Evolutionary conservation across 2,329 filamentous ascomycete species (phyloP), one percentile per base, ranked within the genome.

Genomic region (Simplicillium sp.): DNA sequence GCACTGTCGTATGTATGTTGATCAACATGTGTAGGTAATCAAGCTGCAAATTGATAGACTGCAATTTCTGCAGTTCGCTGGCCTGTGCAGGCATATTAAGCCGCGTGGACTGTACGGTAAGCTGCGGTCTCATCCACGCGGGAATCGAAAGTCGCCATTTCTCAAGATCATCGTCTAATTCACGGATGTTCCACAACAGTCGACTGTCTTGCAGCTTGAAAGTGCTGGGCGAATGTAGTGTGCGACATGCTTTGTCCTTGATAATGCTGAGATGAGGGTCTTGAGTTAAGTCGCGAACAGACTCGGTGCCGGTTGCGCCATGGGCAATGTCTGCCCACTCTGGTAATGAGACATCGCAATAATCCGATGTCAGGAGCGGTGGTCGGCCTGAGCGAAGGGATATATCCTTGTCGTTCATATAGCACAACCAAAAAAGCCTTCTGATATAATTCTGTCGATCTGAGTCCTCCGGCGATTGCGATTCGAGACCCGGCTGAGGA

Each of bases 291-390:
- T 43, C 16, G 40, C 44, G 34, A 15, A 18, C 20, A 15, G 54
- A 13, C 12, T 33, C 31, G 5, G 6, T 5, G 13, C 13, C 15
- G 12, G 12, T 33, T 13, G 31, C 5, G 31, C 15, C 15, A 11
- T 15, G 12, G 4, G 12, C 13, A 11, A 33, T 33, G 12, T 15
- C 31, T 33, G 31, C 13, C 31, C 12, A 33, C 6, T 55, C 50
- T 1, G 68, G 69, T 1, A 70, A 52, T 0, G 64, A 65, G n/a
- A 75, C 52, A 46, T 75, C 69, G 46, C 70, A 75, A 40, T 70
- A 65, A 6, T 71, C 67, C 38, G 73, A 68, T 1, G 58, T 52
- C 3, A 57, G 41, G 1, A 52, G 14, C 1, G 55, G 54, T 2
- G 49, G 51, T 2, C 44, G 38, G 3, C 53, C 53, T 1, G 45